Base-by-base conservation (phyloP, 352 stramenopile genomes). In the Phytophthora pinifolia region DNA sequence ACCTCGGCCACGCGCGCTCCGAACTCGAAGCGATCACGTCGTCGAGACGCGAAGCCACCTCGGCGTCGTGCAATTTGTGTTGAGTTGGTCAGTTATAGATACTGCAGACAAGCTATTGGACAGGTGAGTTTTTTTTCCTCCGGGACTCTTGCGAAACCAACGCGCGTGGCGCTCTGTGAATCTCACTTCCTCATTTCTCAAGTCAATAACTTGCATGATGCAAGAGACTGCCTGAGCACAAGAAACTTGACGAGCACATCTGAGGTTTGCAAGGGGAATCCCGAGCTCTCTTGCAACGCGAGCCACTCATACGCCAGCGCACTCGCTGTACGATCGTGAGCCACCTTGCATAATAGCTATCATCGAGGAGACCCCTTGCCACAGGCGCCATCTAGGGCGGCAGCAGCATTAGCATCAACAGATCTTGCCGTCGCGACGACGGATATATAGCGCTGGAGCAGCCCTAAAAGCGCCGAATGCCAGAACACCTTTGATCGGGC, bases 201-300 rank as follows among this genome's bases (percentile, higher is more conserved):
- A n/a, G n/a, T n/a, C n/a, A n/a, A n/a, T n/a, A n/a, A n/a, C n/a
- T n/a, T n/a, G n/a, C n/a, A n/a, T n/a, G n/a, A n/a, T n/a, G n/a
- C 50, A 65, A 29, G 42, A 60, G 42, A 65, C 56, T 38, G 37
- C 44, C 39, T 25, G 31, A 38, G 25, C 7, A 31, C 33, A 32
- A 63, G 13, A n/a, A n/a, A 7, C 18, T 12, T 10, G 41, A 52
- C 48, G 55, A 35, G 35, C 56, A 50, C 49, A 54, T 60, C 49
- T 65, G 56, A 54, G 47, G 53, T 52, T 64, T 15, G 32, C 38
- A 36, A 32, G 25, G n/a, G n/a, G 25, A 29, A 29, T 27, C 22
- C 4, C 22, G 37, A 35, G 49, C 56, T 65, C 57, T 61, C 57
- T 65, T 50, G 57, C 50, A 60, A 63, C 35, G 48, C 30, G 41